Base-by-base conservation (phyloP, 2,329 filamentous ascomycete species). In the Aphanoascus verrucosus region DNA sequence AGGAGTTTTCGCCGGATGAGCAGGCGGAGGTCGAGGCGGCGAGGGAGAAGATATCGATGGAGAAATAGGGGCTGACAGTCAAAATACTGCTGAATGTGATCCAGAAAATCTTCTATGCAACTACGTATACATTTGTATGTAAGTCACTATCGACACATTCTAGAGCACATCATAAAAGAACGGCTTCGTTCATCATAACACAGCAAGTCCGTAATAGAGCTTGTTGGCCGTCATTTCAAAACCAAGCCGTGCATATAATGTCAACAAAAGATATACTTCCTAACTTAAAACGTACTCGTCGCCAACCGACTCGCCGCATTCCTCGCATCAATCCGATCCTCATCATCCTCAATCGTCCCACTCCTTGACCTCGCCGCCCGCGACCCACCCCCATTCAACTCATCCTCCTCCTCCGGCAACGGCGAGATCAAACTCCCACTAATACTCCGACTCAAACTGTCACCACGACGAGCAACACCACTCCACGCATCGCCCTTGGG, bases 401-500 rank as follows among this genome's bases (percentile, higher is more conserved):
- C 79, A 56, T 81, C 81, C 28, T 76, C 75, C 12, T 83, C 84
- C 62, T 87, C 84, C 12, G 77, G 74, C 8, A 83, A 72, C 28
- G 78, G 77, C n/a, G 79, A 74, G 58, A 83, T 79, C 58, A 86
- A 79, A 65, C 82, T 86, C 46, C 85, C 83, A 53, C 85, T 88
- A 59, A 90, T 77, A 65, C 84, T 90, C 62, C 89, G 79, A 64
- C 80, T 85, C 53, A 88, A 71, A n/a, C 83, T 84, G 62, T 94
- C 88, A 31, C 84, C 82, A 53, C 87, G 80, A 57, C 93, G 80
- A 35, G 90, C 88, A 28, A 96, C 89, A 55, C 93, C 93, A 63
- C 88, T 95, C 93, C 93, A 98, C 14, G 93, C 85, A 69, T 98
- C 93, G n/a, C 93, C 93, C 73, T 94, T 94, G 48, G 93, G 91